A percentile compares a stretch with the other conserved stretches of the same genome.
Conservation (phyloP, 2,329 filamentous ascomycete species). For the Xylaria sp. region DNA sequence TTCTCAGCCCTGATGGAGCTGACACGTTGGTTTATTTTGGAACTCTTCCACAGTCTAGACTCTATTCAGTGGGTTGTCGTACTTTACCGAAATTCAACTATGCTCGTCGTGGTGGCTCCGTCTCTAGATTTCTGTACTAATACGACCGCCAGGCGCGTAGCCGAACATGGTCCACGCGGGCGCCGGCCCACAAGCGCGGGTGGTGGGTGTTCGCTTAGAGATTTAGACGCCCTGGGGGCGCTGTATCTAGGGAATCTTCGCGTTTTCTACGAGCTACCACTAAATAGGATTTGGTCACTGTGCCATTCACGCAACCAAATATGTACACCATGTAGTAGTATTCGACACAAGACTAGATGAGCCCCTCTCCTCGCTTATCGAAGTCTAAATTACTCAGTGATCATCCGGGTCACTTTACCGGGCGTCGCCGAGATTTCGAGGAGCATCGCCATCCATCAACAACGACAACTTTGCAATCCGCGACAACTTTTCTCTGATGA, state of each 20-base stretch:
- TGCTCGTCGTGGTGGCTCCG: conserved; percentile 12
- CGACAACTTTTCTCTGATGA: not conserved
- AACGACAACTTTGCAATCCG: not conserved
- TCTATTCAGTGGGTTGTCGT: conserved; percentile 12
- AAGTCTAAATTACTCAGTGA: conserved; percentile 28
- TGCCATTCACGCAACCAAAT: conserved; percentile 10
- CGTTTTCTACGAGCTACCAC: conserved; percentile 4
- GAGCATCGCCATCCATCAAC: conserved; percentile 6
- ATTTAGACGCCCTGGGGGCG: conserved; percentile 35
- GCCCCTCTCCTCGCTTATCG: conserved; percentile 35
- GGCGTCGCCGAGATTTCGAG: conserved; percentile 30
- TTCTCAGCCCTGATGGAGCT: conserved; percentile 31
- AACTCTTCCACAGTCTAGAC: conserved; percentile 24
- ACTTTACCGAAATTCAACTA: conserved; percentile 22
- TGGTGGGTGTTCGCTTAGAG: conserved; percentile 29
- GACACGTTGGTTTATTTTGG: conserved; percentile 27
- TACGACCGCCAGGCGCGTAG: conserved; percentile 14
- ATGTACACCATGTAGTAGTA: conserved; percentile 6
- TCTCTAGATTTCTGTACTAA: conserved; percentile 4
- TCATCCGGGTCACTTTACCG: conserved; percentile 24
- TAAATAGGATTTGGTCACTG: conserved; percentile 22
- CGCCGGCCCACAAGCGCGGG: conserved; percentile 31
- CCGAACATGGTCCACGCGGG: conserved; percentile 15
- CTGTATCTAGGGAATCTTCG: conserved; percentile 17
- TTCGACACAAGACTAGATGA: conserved; percentile 6